Percentiles rank a stretch among this genome's conserved stretches.
Conservation (phyloP, 208 protist genomes). For the Sergeia podlipaevii region DNA sequence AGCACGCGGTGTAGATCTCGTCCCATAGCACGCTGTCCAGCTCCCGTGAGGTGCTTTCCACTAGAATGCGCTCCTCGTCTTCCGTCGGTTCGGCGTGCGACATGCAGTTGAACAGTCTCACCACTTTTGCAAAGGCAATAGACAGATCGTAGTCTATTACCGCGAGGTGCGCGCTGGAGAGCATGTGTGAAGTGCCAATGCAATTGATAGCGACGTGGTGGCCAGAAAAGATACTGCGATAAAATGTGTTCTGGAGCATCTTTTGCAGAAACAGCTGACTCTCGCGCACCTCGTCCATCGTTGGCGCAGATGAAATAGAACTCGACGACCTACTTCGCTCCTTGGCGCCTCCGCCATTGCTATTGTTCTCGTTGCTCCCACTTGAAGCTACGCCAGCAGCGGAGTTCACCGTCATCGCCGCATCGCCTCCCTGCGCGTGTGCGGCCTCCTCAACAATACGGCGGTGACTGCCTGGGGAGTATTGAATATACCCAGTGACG, state of each 20-base stretch:
- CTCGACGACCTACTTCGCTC: background rate
- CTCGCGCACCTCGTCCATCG: constrained; percentile 8
- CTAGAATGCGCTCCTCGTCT: constrained; percentile 48
- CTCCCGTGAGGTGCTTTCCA: constrained; percentile 34
- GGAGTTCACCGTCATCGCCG: no score
- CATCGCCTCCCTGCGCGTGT: background rate
- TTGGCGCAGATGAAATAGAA: background rate
- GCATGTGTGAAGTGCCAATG: constrained; percentile 40
- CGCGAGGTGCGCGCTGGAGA: constrained; percentile 22
- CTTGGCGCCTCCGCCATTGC: no score
- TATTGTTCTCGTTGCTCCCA: no score
- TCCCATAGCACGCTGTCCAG: constrained; percentile 46
- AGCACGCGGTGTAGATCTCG: constrained; percentile 61
- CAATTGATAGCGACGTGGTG: constrained; percentile 67
- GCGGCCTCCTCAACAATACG: no score
- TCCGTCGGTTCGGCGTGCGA: constrained; percentile 42
- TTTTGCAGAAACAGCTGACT: constrained; percentile 36
- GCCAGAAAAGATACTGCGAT: constrained; percentile 52
- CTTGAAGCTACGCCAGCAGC: no score
- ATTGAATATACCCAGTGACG: no score
- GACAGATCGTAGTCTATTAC: constrained; percentile 54
- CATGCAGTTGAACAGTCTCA: constrained; percentile 70
- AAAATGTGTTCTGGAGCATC: constrained; percentile 49
- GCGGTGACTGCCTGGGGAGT: no score
- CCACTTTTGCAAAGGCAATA: constrained; percentile 56